Evolutionary conservation across 306 rosid species (phyloP), one percentile per base, ranked within the genome.

Genomic region (Castanopsis chinensis): DNA sequence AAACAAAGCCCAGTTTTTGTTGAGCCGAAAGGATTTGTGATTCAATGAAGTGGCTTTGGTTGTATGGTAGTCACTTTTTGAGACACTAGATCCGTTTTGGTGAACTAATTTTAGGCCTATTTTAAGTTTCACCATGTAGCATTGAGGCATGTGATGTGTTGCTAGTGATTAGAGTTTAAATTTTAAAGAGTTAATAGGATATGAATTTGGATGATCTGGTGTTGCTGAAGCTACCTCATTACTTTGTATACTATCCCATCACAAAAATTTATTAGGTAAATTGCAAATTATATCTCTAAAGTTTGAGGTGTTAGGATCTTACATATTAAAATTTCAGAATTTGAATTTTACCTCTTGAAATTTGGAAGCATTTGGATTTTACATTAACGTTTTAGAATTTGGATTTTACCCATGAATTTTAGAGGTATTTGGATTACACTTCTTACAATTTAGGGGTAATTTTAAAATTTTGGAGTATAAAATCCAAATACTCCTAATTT

Each of bases 41-140:
- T 80, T 75, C 54, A 30, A 77, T 78, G 84, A 79, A 87, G 83
- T 88, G 90, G 83, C 72, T 81, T 86, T 65, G 43, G 90, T 77
- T 87, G 77, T 71, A 73, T 53, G 86, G 94, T 83, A 73, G 85
- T 63, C 82, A 43, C 88, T 92, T 92, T 90, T 84, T 88, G 94
- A 84, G 83, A 86, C 97, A 88, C 11, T 74, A 80, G 88, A 83
- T 84, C 84, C 82, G 82, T 87, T 88, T 82, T 87, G 80, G 83
- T 81, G 60, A 90, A n/a, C 83, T 77, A 63, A 79, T 77, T 77
- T 76, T 79, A 82, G 87, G 74, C 79, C 78, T 82, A 80, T 79
- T 83, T 76, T 73, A 73, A 73, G 79, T 86, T 84, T 83, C 79
- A 77, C 25, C 5, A 52, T 35, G 18, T 79, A 49, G 45, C 27